Percentiles rank a stretch among this genome's conserved stretches.
Conservation (phyloP, 2,329 filamentous ascomycete species). For the Trichoderma pleuroti region DNA sequence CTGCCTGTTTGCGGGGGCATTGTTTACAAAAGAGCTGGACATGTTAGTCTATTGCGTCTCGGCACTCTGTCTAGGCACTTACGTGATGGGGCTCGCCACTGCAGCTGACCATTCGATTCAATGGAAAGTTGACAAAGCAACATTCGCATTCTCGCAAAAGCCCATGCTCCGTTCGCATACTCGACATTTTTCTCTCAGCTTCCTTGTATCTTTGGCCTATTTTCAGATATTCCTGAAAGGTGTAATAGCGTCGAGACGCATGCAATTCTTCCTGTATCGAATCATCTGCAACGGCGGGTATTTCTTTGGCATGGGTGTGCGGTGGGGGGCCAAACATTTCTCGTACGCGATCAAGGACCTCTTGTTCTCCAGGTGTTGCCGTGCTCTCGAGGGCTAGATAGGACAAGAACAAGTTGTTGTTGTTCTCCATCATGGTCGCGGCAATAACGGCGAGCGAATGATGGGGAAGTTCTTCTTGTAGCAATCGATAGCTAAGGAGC, state of each 20-base stretch:
- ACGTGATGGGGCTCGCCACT: conserved; percentile 53
- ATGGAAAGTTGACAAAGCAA: conserved; percentile 65
- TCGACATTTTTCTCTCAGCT: conserved; percentile 40
- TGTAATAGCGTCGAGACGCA: conserved; percentile 21
- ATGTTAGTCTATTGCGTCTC: conserved; percentile 17
- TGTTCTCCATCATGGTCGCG: conserved; percentile 17
- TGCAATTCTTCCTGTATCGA: conserved; percentile 24
- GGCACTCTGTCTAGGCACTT: background rate
- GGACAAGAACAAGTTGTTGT: conserved; percentile 21
- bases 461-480: conserved; percentile 24
- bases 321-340: background rate
- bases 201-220: conserved; percentile 24
- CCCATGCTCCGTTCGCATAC: conserved; percentile 44
- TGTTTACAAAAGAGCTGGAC: conserved; percentile 61
- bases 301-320: background rate
- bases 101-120: conserved; percentile 68
- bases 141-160: conserved; percentile 66
- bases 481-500: background rate
- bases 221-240: conserved; percentile 19
- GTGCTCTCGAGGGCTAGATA: conserved; percentile 20
- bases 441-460: conserved; percentile 21
- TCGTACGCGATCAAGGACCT: background rate
- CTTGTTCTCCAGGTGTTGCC: background rate
- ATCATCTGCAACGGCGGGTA: background rate
- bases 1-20: conserved; percentile 64